Evolutionary conservation across 305 asterid species (phyloP).

Genomic region (Striga hermonthica): DNA sequence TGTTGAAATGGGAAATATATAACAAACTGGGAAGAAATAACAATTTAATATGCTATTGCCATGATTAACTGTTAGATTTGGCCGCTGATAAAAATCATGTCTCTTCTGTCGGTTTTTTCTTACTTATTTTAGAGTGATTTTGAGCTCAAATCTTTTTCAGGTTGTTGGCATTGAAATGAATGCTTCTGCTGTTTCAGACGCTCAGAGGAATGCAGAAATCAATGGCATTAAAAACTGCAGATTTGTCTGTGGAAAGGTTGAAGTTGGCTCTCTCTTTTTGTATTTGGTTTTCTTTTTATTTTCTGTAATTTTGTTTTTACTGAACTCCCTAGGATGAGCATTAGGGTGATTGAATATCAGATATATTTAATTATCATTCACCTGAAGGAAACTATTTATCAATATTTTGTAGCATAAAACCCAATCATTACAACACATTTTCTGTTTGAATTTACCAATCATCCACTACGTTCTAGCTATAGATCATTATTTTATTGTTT

Average conservation of each 20-base stretch:
- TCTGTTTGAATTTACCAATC: too few relatives aligned
- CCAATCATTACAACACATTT: too few relatives aligned
- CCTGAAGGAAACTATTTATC: too few relatives aligned
- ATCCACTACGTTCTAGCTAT: too few relatives aligned
- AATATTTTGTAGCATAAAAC: too few relatives aligned
- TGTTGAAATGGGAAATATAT: conserved; percentile 5
- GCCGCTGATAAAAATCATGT: conserved; percentile 15
- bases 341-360: too few relatives aligned
- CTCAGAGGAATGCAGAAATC: conserved; percentile 84
- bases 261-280: conserved; percentile 11
- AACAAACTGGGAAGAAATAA: neutral
- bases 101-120: neutral
- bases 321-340: neutral
- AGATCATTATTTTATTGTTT: too few relatives aligned
- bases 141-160: conserved; percentile 40
- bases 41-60: neutral
- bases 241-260: conserved; percentile 91
- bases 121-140: conserved; percentile 10
- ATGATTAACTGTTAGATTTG: neutral
- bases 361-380: too few relatives aligned
- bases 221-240: conserved; percentile 83
- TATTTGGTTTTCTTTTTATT: too few relatives aligned
- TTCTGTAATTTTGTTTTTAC: neutral
- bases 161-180: conserved; percentile 98
- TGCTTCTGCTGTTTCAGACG: conserved; percentile 91